Conservation (phyloP, 768 basidiomycete genomes). For the Boletellus emodensis region DNA sequence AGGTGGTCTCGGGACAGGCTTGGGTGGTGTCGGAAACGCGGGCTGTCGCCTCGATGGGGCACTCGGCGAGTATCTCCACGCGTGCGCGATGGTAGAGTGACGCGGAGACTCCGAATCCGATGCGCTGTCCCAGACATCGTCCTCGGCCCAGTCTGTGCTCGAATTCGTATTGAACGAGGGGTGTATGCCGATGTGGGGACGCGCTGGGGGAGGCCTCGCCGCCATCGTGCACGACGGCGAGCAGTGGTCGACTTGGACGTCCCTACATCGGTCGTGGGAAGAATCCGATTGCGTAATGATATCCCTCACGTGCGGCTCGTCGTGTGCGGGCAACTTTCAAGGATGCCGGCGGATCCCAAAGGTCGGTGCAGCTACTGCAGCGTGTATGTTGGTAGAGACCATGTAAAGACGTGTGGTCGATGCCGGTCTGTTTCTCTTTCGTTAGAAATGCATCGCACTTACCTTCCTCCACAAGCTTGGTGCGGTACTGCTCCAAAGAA, state of each 20-base stretch:
- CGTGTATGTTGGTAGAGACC: too few species aligned
- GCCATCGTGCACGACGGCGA: conserved; percentile 35
- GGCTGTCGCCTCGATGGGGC: conserved; percentile 21
- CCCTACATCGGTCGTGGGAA: conserved; percentile 9
- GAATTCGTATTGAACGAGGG: conserved; percentile 43
- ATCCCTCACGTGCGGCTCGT: not conserved
- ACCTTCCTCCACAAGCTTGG: not conserved
- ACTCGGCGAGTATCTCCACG: conserved; percentile 37
- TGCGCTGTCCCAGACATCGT: conserved; percentile 82
- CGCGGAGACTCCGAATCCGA: conserved; percentile 74
- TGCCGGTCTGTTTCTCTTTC: too few species aligned
- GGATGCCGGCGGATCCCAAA: conserved; percentile 12
- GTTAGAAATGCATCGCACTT: too few species aligned
- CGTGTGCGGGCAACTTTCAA: not conserved
- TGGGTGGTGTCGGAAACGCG: conserved; percentile 44
- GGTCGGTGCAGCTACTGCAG: conserved; percentile 19
- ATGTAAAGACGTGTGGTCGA: too few species aligned
- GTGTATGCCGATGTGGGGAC: conserved; percentile 67
- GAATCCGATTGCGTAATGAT: not conserved
- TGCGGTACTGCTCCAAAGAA: conserved; percentile 27
- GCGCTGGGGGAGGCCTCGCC: conserved; percentile 66
- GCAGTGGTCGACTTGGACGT: not conserved
- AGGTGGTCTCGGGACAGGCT: conserved; percentile 48
- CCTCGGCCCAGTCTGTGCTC: conserved; percentile 71
- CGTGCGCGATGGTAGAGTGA: conserved; percentile 47